Evolutionary conservation across 352 stramenopile genomes (phyloP).

Genomic region (Phytophthora pinifolia): DNA sequence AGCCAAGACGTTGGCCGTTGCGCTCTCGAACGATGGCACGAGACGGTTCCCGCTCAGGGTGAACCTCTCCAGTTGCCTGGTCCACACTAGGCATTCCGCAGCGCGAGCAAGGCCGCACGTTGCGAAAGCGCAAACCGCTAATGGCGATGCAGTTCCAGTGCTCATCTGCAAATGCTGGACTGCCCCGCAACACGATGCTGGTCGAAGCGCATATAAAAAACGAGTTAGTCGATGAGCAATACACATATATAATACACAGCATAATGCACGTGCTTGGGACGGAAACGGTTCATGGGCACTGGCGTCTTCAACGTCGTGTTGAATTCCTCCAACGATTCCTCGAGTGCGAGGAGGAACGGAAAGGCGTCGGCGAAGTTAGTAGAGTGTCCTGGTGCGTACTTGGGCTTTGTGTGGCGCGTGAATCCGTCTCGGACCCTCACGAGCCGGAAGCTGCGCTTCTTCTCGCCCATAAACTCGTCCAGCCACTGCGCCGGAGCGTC

Average conservation of each 20-base stretch:
- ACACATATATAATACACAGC: too few species aligned
- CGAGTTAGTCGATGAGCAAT: background rate
- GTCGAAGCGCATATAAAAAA: background rate
- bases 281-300: slow-evolving; percentile 82
- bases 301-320: slow-evolving; percentile 53
- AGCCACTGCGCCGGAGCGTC: slow-evolving; percentile 63
- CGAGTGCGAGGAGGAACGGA: slow-evolving; percentile 65
- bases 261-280: slow-evolving; percentile 53
- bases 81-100: slow-evolving; percentile 82
- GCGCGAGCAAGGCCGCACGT: slow-evolving; percentile 71
- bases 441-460: slow-evolving; percentile 48
- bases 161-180: slow-evolving; percentile 73
- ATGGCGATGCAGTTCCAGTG: slow-evolving; percentile 70
- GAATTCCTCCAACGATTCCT: slow-evolving; percentile 61
- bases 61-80: slow-evolving; percentile 52
- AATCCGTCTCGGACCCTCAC: slow-evolving; percentile 64
- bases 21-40: slow-evolving; percentile 52
- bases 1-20: slow-evolving; percentile 64
- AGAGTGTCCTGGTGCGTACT: slow-evolving; percentile 61
- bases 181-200: slow-evolving; percentile 75
- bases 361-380: slow-evolving; percentile 78
- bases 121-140: slow-evolving; percentile 54
- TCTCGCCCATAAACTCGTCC: slow-evolving; percentile 47
- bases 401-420: slow-evolving; percentile 48
- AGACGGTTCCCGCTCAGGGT: slow-evolving; percentile 48